phyloP scores from a whole-genome alignment of 1,139 yeast genomes.

The Kodamaea suecica region DNA sequence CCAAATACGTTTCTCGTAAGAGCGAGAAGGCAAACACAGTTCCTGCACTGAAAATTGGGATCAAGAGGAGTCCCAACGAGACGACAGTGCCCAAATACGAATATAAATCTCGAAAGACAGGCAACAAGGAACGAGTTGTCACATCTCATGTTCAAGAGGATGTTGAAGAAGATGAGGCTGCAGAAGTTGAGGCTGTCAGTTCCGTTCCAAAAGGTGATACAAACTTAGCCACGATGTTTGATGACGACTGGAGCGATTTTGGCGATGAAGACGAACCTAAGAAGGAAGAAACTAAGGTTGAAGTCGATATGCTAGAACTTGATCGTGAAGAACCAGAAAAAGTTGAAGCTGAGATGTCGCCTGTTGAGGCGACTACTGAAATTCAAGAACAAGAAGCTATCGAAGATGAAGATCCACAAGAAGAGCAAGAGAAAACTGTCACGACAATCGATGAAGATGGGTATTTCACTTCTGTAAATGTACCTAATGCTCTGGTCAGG shows the following conservation, averaged over 20 bases:
- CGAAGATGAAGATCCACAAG: slow-evolving; percentile 13
- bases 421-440: slow-evolving; percentile 14
- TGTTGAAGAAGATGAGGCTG: slow-evolving; percentile 15
- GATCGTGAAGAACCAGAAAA: too few species aligned
- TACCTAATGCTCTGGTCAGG: slow-evolving; percentile 12
- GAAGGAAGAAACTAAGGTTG: too few species aligned
- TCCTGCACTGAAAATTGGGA: slow-evolving; percentile 7
- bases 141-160: slow-evolving; percentile 22
- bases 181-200: not conserved
- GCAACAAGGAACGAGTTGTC: slow-evolving; percentile 32
- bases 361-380: too few species aligned
- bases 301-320: too few species aligned
- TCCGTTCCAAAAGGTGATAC: slow-evolving; percentile 11
- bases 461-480: slow-evolving; percentile 32
- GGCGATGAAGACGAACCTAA: slow-evolving; percentile 12
- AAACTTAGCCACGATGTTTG: slow-evolving; percentile 18
- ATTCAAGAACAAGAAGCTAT: slow-evolving; percentile 9
- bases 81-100: slow-evolving; percentile 20
- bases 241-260: slow-evolving; percentile 14
- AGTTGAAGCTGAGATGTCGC: too few species aligned
- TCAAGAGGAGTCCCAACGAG: slow-evolving; percentile 1
- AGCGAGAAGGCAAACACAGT: slow-evolving; percentile 10
- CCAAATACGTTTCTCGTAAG: slow-evolving; percentile 25
- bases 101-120: slow-evolving; percentile 40
- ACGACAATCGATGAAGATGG: slow-evolving; percentile 41